phyloP scores from a whole-genome alignment of 139 green algal species.

The Coelastrella sp. region DNA sequence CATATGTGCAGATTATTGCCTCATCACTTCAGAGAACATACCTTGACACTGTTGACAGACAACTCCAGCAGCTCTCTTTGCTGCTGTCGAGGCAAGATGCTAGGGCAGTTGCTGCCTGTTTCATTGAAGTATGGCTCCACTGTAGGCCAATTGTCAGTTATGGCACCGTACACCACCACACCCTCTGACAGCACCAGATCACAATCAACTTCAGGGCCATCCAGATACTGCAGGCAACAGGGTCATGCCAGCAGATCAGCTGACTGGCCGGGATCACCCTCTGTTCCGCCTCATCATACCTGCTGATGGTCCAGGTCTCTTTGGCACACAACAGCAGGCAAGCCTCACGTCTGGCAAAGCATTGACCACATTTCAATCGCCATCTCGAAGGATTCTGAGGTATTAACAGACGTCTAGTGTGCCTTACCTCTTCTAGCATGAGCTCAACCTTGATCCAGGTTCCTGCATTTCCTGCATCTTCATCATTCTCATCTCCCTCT shows the following conservation, averaged over 20 bases:
- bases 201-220: constrained; percentile 87
- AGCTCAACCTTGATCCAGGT: constrained; percentile 82
- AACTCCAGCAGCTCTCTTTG: constrained; percentile 87
- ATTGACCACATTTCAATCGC: too few species aligned
- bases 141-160: constrained; percentile 83
- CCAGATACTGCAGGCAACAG: constrained; percentile 73
- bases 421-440: constrained; percentile 88
- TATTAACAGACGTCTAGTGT: not conserved
- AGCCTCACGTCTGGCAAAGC: not conserved
- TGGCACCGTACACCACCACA: constrained; percentile 81
- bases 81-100: constrained; percentile 77
- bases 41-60: constrained; percentile 73
- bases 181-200: constrained; percentile 90
- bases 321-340: not conserved
- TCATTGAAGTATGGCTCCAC: constrained; percentile 97
- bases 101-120: constrained; percentile 91
- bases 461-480: constrained; percentile 60
- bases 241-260: not conserved
- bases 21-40: not conserved
- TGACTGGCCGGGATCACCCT: not conserved
- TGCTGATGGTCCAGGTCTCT: not conserved
- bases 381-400: too few species aligned
- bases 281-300: not conserved
- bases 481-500: constrained; percentile 67
- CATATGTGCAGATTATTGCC: not conserved